phyloP scores from a whole-genome alignment of 1,284 basidiomycete genomes.

The Neonothopanus nambi region DNA sequence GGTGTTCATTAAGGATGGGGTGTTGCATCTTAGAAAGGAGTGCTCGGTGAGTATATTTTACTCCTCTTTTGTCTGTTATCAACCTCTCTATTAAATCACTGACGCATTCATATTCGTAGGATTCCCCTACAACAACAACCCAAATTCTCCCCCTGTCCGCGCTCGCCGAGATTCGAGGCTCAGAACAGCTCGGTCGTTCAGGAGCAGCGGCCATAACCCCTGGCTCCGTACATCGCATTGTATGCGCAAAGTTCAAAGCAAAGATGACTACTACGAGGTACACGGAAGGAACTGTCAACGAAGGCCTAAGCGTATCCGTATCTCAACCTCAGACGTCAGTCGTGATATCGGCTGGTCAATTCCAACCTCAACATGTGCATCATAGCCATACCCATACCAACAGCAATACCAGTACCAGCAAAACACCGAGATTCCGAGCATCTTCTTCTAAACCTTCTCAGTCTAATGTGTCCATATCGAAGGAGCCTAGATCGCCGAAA shows the following conservation, averaged over 20 bases:
- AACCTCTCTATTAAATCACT: conserved; percentile 9
- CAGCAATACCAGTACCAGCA: too few relatives aligned
- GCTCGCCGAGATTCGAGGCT: conserved; percentile 44
- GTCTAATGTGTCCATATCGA: too few relatives aligned
- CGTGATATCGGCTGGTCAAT: too few relatives aligned
- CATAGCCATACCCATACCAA: too few relatives aligned
- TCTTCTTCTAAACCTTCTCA: too few relatives aligned
- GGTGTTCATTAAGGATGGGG: conserved; percentile 60
- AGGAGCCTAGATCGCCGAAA: too few relatives aligned
- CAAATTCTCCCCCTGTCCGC: conserved; percentile 42
- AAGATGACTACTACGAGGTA: conserved; percentile 9
- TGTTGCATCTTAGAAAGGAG: conserved; percentile 54
- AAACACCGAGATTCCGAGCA: too few relatives aligned
- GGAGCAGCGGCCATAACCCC: conserved; percentile 19
- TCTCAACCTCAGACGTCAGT: too few relatives aligned
- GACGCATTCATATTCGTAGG: conserved; percentile 30
- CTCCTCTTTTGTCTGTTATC: conserved; percentile 12
- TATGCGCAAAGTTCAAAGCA: conserved; percentile 52
- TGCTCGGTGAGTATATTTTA: conserved; percentile 45
- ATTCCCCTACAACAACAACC: conserved; percentile 34
- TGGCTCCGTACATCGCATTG: conserved; percentile 32
- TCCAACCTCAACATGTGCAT: too few relatives aligned
- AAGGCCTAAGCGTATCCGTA: too few relatives aligned
- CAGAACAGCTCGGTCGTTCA: conserved; percentile 43
- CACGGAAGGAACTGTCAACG: background rate